A percentile compares a stretch with the other conserved stretches of the same genome.
Evolutionary conservation across 768 basidiomycete species (phyloP).

Genomic region (Naganishia randhawae): DNA sequence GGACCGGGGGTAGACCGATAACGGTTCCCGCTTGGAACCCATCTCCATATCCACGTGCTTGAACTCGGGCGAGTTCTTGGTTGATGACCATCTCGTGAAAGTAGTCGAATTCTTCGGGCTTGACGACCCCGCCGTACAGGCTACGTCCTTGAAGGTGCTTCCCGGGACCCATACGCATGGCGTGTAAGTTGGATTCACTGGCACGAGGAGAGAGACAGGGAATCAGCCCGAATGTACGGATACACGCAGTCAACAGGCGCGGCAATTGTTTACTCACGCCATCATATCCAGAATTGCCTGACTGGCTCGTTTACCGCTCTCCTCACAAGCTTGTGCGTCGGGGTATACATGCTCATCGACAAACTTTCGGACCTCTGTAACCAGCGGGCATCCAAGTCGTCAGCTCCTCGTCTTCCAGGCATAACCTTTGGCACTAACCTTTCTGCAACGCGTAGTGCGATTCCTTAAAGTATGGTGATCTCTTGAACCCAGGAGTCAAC

Average conservation of each 20-base stretch:
- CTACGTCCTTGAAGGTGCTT: slow-evolving; percentile 76
- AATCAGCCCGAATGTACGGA: neutral
- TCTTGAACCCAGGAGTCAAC: slow-evolving; percentile 66
- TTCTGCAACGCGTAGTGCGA: slow-evolving; percentile 54
- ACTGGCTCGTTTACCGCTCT: slow-evolving; percentile 82
- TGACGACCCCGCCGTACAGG: slow-evolving; percentile 69
- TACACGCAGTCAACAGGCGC: too few species aligned
- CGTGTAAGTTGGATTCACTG: slow-evolving; percentile 72
- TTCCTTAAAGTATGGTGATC: slow-evolving; percentile 69
- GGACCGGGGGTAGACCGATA: slow-evolving; percentile 77
- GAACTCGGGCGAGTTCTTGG: slow-evolving; percentile 69
- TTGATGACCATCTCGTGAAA: slow-evolving; percentile 81
- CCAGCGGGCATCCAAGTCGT: neutral
- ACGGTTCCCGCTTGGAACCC: slow-evolving; percentile 68
- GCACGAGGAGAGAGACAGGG: slow-evolving; percentile 30
- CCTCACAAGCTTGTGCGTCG: slow-evolving; percentile 75
- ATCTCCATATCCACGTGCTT: slow-evolving; percentile 74
- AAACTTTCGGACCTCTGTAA: slow-evolving; percentile 56
- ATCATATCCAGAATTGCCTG: slow-evolving; percentile 73
- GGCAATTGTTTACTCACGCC: slow-evolving; percentile 58
- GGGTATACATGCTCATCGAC: slow-evolving; percentile 65
- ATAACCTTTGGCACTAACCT: slow-evolving; percentile 29
- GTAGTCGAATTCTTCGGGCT: slow-evolving; percentile 82
- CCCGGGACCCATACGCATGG: slow-evolving; percentile 88
- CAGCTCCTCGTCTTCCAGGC: slow-evolving; percentile 8